Evolutionary conservation across 2,329 filamentous ascomycete genomes (phyloP).

Genomic region (Cladosporium cucumerinum): DNA sequence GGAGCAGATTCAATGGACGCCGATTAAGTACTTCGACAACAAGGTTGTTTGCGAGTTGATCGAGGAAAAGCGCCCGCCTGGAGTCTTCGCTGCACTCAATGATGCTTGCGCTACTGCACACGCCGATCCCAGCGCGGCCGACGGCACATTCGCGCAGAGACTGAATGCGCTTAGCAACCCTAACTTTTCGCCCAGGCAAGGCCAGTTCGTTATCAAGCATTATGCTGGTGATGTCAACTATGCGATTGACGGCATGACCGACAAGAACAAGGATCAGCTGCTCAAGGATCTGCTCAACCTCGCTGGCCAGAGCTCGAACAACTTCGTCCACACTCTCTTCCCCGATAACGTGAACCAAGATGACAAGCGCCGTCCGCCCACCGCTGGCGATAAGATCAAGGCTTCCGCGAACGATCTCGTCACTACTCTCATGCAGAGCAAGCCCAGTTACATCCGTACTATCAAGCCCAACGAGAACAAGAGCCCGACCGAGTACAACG

Average conservation of each 20-base stretch:
- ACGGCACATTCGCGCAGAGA: conserved; percentile 91
- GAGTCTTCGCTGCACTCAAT: conserved; percentile 92
- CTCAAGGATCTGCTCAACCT: conserved; percentile 90
- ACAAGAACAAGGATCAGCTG: conserved; percentile 98
- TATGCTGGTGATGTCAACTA: conserved; percentile 97
- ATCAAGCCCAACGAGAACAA: conserved; percentile 99
- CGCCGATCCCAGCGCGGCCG: conserved; percentile 88
- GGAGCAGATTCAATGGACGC: conserved; percentile 97
- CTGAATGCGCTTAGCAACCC: conserved; percentile 88
- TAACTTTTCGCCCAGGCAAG: conserved; percentile 87
- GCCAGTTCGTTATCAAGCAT: conserved; percentile 97
- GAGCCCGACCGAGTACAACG: conserved; percentile 87
- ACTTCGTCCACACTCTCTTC: conserved; percentile 84
- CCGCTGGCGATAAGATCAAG: conserved; percentile 94
- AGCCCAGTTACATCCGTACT: conserved; percentile 95
- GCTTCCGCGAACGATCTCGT: conserved; percentile 92
- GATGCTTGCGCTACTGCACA: conserved; percentile 98
- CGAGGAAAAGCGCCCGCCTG: conserved; percentile 83
- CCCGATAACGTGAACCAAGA: conserved; percentile 92
- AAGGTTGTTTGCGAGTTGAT: conserved; percentile 98
- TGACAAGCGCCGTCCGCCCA: conserved; percentile 89
- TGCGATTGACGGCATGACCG: conserved; percentile 92
- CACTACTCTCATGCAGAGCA: conserved; percentile 92
- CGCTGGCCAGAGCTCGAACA: conserved; percentile 77
- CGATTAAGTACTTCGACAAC: conserved; percentile 99